Evolutionary conservation across 2,329 filamentous ascomycete species (phyloP), one percentile per base, ranked within the genome.

Genomic region (Paramyrothecium roridum): DNA sequence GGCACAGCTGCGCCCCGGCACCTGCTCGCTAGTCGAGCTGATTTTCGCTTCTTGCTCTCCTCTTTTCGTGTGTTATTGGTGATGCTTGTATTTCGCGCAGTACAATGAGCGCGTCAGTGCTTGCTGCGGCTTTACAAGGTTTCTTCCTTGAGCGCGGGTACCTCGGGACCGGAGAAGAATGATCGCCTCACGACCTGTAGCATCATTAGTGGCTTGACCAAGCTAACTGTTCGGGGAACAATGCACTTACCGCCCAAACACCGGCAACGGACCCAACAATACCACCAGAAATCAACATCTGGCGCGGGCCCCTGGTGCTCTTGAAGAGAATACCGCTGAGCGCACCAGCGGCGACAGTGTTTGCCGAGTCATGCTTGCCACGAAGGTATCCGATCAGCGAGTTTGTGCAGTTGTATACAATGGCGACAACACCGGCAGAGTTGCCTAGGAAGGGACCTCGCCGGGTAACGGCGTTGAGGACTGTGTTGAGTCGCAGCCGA

Each of bases 271-370:
- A 85, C 53, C 88, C 95, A 56, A 98, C 93, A 62, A 99, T 88
- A 64, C 88, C 91, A 60, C 92, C 90, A 37, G 93, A 96, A 67
- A 98, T 95, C 79, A 95, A 81, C 93, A 98, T 98, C 34, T 92
- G 93, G 73, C 90, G 84, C 58, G 95, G 60, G 7, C 95, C 95
- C 67, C 90, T 84, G 50, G 96, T 98, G 73, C 93, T 96, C 82
- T 97, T 98, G 78, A 99, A 99, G 16, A 99, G 72, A 82, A 93
- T 93, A 56, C 95, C 95, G 68, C 92, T 96, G 64, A 99, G 72
- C 1, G 82, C 89, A 61, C 96, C 95, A 6, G 95, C 93, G 20
- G 84, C 75, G 53, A 99, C 84, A 60, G 91, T 95, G 78, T 99
- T 99, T 56, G 88, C 84, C 3, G 91, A 84, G 72, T 99, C 96